Percentiles rank a stretch among this genome's conserved stretches.
Evolutionary conservation across 495 filamentous ascomycete species (phyloP).

Genomic region (Lepidopterella palustris): DNA sequence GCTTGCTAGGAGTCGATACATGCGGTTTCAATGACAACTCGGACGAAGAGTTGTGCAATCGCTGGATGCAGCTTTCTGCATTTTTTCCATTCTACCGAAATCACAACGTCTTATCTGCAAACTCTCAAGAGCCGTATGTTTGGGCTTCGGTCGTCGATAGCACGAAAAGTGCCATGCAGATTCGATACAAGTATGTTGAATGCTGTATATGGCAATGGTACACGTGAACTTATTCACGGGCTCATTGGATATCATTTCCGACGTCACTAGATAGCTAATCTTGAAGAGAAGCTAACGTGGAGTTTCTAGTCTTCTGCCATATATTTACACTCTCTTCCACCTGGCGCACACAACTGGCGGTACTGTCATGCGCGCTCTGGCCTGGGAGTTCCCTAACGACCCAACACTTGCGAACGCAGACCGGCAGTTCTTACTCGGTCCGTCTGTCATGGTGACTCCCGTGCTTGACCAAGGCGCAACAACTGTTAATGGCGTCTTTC

Average conservation of each 20-base stretch:
- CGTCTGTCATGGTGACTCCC: slow-evolving; percentile 63
- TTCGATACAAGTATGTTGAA: slow-evolving; percentile 57
- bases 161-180: slow-evolving; percentile 59
- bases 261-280: too few species aligned
- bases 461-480: slow-evolving; percentile 60
- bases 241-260: too few species aligned
- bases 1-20: too few species aligned
- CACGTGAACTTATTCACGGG: too few species aligned
- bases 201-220: too few species aligned
- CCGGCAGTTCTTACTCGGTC: slow-evolving; percentile 72
- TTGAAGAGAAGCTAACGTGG: neutral
- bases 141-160: slow-evolving; percentile 68
- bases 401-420: slow-evolving; percentile 60
- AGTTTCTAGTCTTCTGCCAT: slow-evolving; percentile 51
- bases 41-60: slow-evolving; percentile 68
- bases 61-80: slow-evolving; percentile 81
- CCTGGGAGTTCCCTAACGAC: slow-evolving; percentile 80
- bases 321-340: slow-evolving; percentile 76
- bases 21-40: slow-evolving; percentile 73
- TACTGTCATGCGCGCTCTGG: slow-evolving; percentile 74
- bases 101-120: slow-evolving; percentile 61
- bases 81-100: slow-evolving; percentile 90
- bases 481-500: slow-evolving; percentile 70
- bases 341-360: slow-evolving; percentile 59
- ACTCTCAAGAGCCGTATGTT: slow-evolving; percentile 66